Base-by-base conservation (phyloP, 495 filamentous ascomycete genomes). In the Neurospora sp. region DNA sequence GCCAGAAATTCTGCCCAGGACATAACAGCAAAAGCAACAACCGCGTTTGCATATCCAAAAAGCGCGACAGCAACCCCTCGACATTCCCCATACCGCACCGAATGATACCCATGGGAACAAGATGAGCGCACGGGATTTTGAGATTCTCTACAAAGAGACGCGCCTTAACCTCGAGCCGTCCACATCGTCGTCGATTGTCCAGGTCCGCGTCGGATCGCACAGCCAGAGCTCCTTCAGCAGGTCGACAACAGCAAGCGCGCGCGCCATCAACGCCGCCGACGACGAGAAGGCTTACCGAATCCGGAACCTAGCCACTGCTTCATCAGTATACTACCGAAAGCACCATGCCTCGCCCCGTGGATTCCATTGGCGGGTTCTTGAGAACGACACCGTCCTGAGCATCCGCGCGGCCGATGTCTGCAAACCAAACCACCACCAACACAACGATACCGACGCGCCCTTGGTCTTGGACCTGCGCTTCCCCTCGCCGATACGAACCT, bases 301-400 rank as follows among this genome's bases (percentile, higher is more conserved):
- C 75, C 86, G 85, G 39, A 88, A 92, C 78, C 85, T 97, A 70
- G 93, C 96, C 27, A 92, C 86, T 4, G 89, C 94, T 39, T 92
- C 92, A 27, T 92, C 93, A 1, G 88, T 98, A 48, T 96, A 93
- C 86, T 93, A 97, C 82, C 88, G 95, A 71, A 89, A 88, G 77
- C 86, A 90, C 76, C 88, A 89, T 73, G 83, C 84, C 71, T 92
- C 91, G 72, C 96, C 96, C 69, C 89, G 92, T 76, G 91, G 87
- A 78, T 94, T 98, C 76, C 86, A 97, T 31, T 99, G 96, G 95
- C 86, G 96, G 71, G 86, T 99, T 23, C 82, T 98, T 74, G 91
- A 96, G 78, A 90, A 91, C 77, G 89, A 90, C 77, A 92, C 88
- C 76, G 86, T 94, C 66, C 85, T 99, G 71, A 93, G 94, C 79